Percentiles rank a stretch among this genome's conserved stretches.
These are phyloP conservation scores for Colletotrichum sp. DNA, from an alignment of 2,329 filamentous ascomycete species.

Conservation along the genomic window DNA sequence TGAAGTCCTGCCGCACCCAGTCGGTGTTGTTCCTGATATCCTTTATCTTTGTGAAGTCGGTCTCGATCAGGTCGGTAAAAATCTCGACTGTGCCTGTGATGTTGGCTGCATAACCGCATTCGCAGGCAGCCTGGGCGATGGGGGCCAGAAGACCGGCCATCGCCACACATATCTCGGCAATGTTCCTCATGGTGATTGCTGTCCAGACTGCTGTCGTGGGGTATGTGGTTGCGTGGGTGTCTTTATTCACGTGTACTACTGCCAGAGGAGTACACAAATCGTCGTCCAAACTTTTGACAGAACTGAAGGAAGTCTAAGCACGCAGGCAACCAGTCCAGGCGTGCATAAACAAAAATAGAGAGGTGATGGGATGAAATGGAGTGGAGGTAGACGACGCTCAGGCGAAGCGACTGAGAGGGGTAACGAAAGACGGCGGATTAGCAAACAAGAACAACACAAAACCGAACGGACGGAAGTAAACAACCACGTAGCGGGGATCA, in stretches of 20 bases:
- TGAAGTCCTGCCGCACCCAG: conserved; percentile 74
- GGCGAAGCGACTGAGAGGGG: background rate
- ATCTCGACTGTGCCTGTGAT: conserved; percentile 47
- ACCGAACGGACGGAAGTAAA: background rate
- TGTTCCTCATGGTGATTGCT: background rate
- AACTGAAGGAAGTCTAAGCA: background rate
- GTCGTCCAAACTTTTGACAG: background rate
- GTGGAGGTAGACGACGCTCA: background rate
- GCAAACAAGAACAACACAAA: background rate
- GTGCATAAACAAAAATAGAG: background rate
- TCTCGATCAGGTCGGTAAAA: conserved; percentile 75
- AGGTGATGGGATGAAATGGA: background rate
- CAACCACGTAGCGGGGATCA: background rate
- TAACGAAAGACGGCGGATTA: background rate
- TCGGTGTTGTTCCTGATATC: conserved; percentile 56
- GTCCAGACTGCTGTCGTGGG: background rate
- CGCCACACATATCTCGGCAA: background rate
- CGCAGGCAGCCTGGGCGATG: conserved; percentile 51
- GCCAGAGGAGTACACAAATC: background rate
- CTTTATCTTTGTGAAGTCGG: conserved; percentile 68
- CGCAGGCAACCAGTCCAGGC: background rate
- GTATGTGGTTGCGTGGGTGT: background rate
- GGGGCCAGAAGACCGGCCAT: conserved; percentile 12
- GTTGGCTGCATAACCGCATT: conserved; percentile 73
- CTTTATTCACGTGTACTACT: background rate